A percentile compares a stretch with the other conserved stretches of the same genome.
Evolutionary conservation across 495 filamentous ascomycete genomes (phyloP).

Genomic region (Xylaria nigripes): DNA sequence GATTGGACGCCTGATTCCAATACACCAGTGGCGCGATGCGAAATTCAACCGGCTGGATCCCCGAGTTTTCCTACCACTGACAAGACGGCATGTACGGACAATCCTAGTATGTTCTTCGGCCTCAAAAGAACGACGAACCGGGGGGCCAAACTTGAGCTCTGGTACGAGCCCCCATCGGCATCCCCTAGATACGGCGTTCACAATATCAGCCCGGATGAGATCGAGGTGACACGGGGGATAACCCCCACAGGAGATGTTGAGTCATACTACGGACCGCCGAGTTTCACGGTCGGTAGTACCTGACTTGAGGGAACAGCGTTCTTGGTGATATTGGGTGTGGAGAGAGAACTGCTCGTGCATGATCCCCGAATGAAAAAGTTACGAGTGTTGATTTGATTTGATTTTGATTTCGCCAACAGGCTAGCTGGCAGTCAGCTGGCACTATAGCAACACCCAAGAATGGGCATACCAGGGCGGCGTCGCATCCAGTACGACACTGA

Average conservation of each 20-base stretch:
- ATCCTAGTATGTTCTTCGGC: conserved; percentile 12
- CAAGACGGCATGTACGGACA: conserved; percentile 8
- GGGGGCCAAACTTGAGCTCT: conserved; percentile 9
- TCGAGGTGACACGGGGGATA: conserved; percentile 10
- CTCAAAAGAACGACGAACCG: conserved; percentile 6
- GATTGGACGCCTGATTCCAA: conserved; percentile 8
- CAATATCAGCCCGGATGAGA: conserved; percentile 9
- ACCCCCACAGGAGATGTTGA: conserved; percentile 16
- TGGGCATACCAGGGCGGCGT: too few species aligned
- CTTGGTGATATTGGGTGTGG: background rate
- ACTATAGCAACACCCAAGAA: too few species aligned
- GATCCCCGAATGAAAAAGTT: too few species aligned
- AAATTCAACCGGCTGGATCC: conserved; percentile 1
- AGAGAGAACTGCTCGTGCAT: too few species aligned
- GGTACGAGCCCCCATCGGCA: conserved; percentile 1
- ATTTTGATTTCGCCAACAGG: too few species aligned
- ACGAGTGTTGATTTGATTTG: too few species aligned
- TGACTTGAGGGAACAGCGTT: background rate
- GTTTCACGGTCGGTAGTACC: conserved; percentile 17
- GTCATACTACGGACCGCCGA: conserved; percentile 26
- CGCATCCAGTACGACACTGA: too few species aligned
- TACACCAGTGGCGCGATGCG: conserved; percentile 4
- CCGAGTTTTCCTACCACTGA: conserved; percentile 10
- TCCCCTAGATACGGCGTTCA: background rate
- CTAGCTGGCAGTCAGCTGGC: too few species aligned